These are phyloP conservation scores for Tubosaeta brunneosetosa DNA, from an alignment of 768 basidiomycete species.

Conservation along the genomic window DNA sequence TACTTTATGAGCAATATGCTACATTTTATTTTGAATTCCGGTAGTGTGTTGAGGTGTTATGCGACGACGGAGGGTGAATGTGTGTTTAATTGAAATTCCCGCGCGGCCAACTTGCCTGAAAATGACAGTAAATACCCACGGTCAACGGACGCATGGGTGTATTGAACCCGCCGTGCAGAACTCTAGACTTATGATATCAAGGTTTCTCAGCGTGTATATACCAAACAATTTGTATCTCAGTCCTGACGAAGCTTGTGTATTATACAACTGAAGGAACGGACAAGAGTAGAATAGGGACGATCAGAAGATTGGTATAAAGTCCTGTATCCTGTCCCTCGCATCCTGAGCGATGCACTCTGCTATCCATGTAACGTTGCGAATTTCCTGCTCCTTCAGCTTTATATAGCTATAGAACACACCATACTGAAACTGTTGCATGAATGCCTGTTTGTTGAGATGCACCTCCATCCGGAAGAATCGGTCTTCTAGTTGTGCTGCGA, in stretches of 20 bases:
- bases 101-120: no score
- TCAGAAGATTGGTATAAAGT: slow-evolving; percentile 90
- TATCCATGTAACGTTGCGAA: slow-evolving; percentile 87
- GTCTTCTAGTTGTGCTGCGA: slow-evolving; percentile 77
- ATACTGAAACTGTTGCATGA: slow-evolving; percentile 96
- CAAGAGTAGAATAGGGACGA: slow-evolving; percentile 3
- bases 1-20: no score
- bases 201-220: no score
- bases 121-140: no score
- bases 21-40: no score
- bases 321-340: slow-evolving; percentile 91
- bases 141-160: no score
- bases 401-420: slow-evolving; percentile 91
- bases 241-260: not conserved
- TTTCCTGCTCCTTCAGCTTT: slow-evolving; percentile 89
- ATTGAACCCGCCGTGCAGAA: no score
- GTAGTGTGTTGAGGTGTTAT: no score
- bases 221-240: no score
- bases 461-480: slow-evolving; percentile 94
- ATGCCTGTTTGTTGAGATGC: slow-evolving; percentile 88
- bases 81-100: no score
- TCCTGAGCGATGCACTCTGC: slow-evolving; percentile 98
- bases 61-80: no score
- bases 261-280: not conserved
- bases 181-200: no score